A percentile compares a stretch with the other conserved stretches of the same genome.
Evolutionary conservation across 169 alveolate species (phyloP).

Genomic region (Cryptosporidium andersoni): DNA sequence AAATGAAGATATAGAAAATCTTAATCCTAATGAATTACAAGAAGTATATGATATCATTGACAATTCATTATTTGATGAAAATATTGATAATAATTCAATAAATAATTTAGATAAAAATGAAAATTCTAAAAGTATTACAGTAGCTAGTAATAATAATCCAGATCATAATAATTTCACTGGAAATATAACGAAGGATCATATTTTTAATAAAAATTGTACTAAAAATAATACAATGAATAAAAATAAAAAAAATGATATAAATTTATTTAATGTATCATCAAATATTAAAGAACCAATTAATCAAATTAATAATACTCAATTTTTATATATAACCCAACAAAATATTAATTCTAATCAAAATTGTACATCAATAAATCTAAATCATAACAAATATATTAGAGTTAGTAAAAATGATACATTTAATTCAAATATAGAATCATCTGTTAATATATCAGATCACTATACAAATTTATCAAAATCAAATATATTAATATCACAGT

Average conservation of each 20-base stretch:
- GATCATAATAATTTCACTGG: not conserved
- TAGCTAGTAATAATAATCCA: not conserved
- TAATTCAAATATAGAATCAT: too few species aligned
- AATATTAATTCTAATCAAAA: too few species aligned
- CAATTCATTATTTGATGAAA: constrained; percentile 13
- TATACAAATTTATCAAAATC: too few species aligned
- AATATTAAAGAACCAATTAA: too few species aligned
- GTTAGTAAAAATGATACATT: too few species aligned
- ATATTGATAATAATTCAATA: not conserved
- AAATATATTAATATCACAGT: too few species aligned
- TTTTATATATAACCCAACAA: too few species aligned
- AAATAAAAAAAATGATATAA: not conserved
- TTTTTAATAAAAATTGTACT: not conserved
- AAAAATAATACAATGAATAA: not conserved
- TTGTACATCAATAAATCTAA: too few species aligned
- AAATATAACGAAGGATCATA: not conserved
- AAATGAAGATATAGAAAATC: constrained; percentile 45
- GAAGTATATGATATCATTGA: constrained; percentile 39
- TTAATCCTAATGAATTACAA: constrained; percentile 5
- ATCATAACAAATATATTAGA: too few species aligned
- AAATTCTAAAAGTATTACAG: not conserved
- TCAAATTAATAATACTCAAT: too few species aligned
- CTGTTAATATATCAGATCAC: too few species aligned
- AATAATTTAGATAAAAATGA: constrained; percentile 1
- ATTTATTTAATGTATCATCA: too few species aligned